Evolutionary conservation across 2,329 filamentous ascomycete genomes (phyloP), one percentile per base, ranked within the genome.

Genomic region (Aspergillus bombycis): DNA sequence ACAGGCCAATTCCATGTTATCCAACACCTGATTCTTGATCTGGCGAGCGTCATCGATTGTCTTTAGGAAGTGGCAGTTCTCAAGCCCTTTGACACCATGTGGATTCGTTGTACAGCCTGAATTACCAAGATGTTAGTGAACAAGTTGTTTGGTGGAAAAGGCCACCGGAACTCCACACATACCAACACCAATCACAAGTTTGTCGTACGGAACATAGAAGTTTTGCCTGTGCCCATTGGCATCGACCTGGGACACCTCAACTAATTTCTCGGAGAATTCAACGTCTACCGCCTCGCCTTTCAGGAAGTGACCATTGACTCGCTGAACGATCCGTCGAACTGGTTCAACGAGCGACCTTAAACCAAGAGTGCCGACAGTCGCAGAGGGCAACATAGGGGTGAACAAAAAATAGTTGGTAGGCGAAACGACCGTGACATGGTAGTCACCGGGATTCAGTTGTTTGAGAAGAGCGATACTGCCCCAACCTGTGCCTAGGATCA

Each of bases 131-230:
- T 46, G 46, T 58, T 46, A 58, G 61, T 58, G 16, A 58, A 28
- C 2, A 41, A 2, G 5, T 11, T 28, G n/a, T 26, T 8, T 41
- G n/a, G 21, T 46, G 26, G 19, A 23, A 43, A 32, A 12, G 21
- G 16, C 34, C 30, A 12, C 19, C 21, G 19, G 63, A 55, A 19
- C 21, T 21, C 10, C 21, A 28, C 21, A 75, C 82, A 62, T 77
- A 84, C 84, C 94, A 63, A 98, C 94, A 30, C 90, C 94, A 71
- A 99, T 85, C 32, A 99, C 91, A 54, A 99, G 85, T 81, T 99
- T 99, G 77, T 99, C 96, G 75, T 99, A 99, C 0, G 95, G 95
- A 1, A 99, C 85, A 75, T 99, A 99, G 80, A 98, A 99, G 46
- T 88, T 84, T 61, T 88, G 84, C 71, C 91, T 88, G n/a, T 91